Evolutionary conservation across 495 filamentous ascomycete species (phyloP).

Genomic region (Aspergillus leporis): DNA sequence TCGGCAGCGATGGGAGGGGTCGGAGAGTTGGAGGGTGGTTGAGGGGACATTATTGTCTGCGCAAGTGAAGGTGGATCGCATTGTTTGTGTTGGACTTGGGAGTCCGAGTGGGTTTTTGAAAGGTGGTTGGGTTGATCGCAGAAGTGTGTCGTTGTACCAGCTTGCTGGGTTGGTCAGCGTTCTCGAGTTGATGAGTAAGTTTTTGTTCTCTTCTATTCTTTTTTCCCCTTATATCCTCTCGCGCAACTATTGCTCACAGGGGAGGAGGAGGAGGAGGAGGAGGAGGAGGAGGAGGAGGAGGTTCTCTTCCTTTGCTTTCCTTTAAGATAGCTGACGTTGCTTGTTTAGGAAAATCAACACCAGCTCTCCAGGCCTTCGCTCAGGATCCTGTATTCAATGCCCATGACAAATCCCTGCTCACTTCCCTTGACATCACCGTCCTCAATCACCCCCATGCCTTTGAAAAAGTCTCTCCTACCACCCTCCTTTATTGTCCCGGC

Average conservation of each 20-base stretch:
- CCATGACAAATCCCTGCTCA: slow-evolving; percentile 59
- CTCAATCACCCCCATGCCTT: slow-evolving; percentile 61
- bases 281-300: too few species aligned
- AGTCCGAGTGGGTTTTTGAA: slow-evolving; percentile 50
- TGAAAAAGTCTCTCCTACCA: slow-evolving; percentile 45
- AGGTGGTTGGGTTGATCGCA: slow-evolving; percentile 48
- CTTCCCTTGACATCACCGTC: slow-evolving; percentile 50
- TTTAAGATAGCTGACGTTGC: neutral
- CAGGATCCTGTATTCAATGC: slow-evolving; percentile 74
- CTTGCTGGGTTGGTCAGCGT: slow-evolving; percentile 62
- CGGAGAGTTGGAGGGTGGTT: slow-evolving; percentile 29
- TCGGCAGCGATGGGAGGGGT: slow-evolving; percentile 30
- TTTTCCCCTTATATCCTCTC: neutral
- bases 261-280: too few species aligned
- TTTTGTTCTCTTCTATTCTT: slow-evolving; percentile 3
- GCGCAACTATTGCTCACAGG: too few species aligned
- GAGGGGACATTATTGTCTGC: slow-evolving; percentile 9
- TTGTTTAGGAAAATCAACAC: slow-evolving; percentile 3
- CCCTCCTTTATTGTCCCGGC: slow-evolving; percentile 65
- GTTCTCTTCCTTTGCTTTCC: too few species aligned
- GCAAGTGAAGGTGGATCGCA: slow-evolving; percentile 19
- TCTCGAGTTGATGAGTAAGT: slow-evolving; percentile 32
- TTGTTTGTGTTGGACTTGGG: slow-evolving; percentile 57
- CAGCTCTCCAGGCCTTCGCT: slow-evolving; percentile 44
- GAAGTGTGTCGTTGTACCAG: slow-evolving; percentile 53